Conservation (phyloP, 2,329 filamentous ascomycete genomes). For the Pseudogymnoascus sp. region DNA sequence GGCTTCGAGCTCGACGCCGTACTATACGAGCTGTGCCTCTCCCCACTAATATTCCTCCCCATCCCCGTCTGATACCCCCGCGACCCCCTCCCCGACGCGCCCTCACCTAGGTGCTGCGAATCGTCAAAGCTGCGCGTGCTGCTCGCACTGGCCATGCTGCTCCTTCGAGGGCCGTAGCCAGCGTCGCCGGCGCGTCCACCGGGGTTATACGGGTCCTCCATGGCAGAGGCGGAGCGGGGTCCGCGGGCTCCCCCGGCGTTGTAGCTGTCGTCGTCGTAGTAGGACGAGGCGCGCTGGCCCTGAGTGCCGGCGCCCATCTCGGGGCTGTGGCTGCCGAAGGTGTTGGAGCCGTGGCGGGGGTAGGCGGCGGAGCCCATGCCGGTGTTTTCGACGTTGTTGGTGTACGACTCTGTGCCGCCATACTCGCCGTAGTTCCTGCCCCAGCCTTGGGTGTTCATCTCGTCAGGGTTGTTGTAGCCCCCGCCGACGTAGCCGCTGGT, state of each 20-base stretch:
- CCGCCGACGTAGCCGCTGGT: background rate
- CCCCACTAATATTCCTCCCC: constrained; percentile 1
- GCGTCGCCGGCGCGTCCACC: background rate
- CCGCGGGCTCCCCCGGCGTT: background rate
- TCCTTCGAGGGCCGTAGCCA: background rate
- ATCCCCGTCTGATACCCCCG: background rate
- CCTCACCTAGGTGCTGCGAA: background rate
- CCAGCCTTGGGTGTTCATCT: background rate
- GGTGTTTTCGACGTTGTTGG: background rate
- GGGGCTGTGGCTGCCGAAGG: background rate
- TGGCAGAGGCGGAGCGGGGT: background rate
- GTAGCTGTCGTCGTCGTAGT: background rate
- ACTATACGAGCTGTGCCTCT: background rate
- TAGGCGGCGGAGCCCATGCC: background rate
- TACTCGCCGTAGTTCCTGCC: background rate
- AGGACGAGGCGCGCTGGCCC: background rate
- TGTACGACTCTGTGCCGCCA: background rate
- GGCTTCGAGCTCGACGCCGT: background rate
- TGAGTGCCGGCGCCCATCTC: background rate
- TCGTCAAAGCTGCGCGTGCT: background rate
- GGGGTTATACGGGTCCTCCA: background rate
- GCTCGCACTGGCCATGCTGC: background rate
- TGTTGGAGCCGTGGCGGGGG: background rate
- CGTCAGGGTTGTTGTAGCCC: background rate
- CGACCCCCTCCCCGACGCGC: background rate